phyloP scores from a whole-genome alignment of 2,329 filamentous ascomycete species.

The Penicillium freii region DNA sequence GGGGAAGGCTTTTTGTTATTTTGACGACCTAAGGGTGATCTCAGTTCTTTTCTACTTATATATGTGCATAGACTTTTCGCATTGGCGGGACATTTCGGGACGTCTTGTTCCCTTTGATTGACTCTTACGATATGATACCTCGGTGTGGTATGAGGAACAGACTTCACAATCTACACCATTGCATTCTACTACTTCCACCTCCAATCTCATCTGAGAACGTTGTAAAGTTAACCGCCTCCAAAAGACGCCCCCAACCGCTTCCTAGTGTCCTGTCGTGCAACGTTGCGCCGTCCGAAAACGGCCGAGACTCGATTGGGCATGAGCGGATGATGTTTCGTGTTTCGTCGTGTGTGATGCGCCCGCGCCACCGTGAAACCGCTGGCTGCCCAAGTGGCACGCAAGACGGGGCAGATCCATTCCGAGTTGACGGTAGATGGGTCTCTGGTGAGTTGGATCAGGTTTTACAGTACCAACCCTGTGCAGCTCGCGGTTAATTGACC shows the following conservation, averaged over 20 bases:
- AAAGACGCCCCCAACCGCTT: background rate
- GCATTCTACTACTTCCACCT: background rate
- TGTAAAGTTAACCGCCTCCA: background rate
- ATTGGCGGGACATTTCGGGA: constrained; percentile 13
- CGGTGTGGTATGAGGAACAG: constrained; percentile 6
- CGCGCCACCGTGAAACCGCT: constrained; percentile 12
- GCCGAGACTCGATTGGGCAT: constrained; percentile 1
- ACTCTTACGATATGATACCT: constrained; percentile 27
- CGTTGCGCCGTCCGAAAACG: constrained; percentile 13
- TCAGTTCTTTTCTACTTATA: constrained; percentile 3
- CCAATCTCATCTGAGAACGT: background rate
- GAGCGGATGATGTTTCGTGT: constrained; percentile 13
- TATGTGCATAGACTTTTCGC: constrained; percentile 17
- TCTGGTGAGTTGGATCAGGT: background rate
- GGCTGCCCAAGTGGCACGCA: constrained; percentile 20
- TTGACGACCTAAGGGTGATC: constrained; percentile 14
- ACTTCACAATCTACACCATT: constrained; percentile 9
- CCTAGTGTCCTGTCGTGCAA: constrained; percentile 8
- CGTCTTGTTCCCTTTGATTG: constrained; percentile 10
- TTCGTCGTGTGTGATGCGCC: background rate
- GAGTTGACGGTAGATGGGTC: constrained; percentile 2
- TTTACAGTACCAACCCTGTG: background rate
- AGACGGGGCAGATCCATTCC: constrained; percentile 11
- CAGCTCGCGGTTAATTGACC: background rate
- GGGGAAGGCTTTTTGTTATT: constrained; percentile 8